phyloP scores from a whole-genome alignment of 306 rosid species.

The Inga leiocalycina region DNA sequence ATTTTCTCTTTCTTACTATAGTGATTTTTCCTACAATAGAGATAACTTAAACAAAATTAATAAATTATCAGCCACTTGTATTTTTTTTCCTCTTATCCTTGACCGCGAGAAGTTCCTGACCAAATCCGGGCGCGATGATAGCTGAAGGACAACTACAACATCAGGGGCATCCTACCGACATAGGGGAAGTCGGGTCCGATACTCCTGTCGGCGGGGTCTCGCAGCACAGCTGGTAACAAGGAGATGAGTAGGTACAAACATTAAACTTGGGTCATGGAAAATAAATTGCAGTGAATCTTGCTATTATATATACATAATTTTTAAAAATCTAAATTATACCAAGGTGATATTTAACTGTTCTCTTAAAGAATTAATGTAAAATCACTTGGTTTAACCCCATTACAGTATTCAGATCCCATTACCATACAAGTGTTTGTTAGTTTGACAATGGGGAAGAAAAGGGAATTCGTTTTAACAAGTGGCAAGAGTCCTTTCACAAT shows the following conservation, averaged over 20 bases:
- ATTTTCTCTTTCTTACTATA: background rate
- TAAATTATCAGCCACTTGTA: background rate
- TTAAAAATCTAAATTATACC: no score
- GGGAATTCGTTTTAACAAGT: background rate
- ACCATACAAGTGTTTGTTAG: no score
- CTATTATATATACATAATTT: no score
- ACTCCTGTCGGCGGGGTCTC: conserved; percentile 37
- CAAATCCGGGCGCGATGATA: background rate
- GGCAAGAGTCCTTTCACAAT: no score
- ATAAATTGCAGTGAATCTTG: no score
- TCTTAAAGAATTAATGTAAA: no score
- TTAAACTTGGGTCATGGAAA: no score
- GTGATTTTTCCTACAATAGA: background rate
- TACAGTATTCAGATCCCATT: no score
- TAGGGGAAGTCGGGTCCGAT: background rate
- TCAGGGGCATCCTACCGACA: background rate
- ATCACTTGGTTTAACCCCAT: no score
- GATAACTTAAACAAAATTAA: background rate
- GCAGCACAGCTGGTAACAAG: background rate
- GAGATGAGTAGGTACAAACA: no score
- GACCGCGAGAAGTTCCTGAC: background rate
- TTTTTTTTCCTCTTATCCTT: background rate
- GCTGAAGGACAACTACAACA: background rate
- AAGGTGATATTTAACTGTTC: no score
- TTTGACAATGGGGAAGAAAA: no score